Conservation (phyloP, 2,329 filamentous ascomycete genomes). For the Penicillium fuscoglaucum region DNA sequence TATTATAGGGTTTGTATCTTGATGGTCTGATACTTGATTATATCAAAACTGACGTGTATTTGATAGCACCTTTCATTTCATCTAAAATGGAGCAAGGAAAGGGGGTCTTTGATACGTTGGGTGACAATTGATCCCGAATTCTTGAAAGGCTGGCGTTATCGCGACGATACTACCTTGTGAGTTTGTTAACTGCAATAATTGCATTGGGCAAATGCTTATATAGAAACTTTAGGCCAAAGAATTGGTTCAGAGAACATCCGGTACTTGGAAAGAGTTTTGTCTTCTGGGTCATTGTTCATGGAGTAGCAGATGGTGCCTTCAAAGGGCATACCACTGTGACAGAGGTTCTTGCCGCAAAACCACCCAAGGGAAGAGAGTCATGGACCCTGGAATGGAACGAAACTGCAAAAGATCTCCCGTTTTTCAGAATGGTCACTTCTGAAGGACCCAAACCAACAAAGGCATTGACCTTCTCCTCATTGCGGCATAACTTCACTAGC, state of each 20-base stretch:
- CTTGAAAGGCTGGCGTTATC: too few relatives aligned
- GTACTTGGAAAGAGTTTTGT: conserved; percentile 23
- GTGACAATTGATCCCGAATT: too few relatives aligned
- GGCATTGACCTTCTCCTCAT: conserved; percentile 18
- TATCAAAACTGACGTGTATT: too few relatives aligned
- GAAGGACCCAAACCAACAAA: conserved; percentile 7
- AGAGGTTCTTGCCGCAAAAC: conserved; percentile 17
- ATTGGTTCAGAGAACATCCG: conserved; percentile 22
- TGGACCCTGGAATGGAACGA: conserved; percentile 20
- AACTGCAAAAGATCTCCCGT: conserved; percentile 8
- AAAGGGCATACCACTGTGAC: conserved; percentile 17
- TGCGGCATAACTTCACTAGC: conserved; percentile 18
- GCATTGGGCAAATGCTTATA: background rate
- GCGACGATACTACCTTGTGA: too few relatives aligned
- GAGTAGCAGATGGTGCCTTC: conserved; percentile 21
- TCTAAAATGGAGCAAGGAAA: too few relatives aligned
- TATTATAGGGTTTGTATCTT: too few relatives aligned
- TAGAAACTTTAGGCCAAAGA: conserved; percentile 11
- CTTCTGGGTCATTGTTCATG: conserved; percentile 23
- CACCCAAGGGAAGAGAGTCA: conserved; percentile 19
- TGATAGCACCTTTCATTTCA: too few relatives aligned
- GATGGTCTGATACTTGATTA: too few relatives aligned
- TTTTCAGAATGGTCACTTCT: conserved; percentile 18
- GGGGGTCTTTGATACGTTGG: too few relatives aligned
- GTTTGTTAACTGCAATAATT: background rate